Conservation (phyloP, 2,329 filamentous ascomycete genomes). For the Ophiosphaerella narmari region DNA sequence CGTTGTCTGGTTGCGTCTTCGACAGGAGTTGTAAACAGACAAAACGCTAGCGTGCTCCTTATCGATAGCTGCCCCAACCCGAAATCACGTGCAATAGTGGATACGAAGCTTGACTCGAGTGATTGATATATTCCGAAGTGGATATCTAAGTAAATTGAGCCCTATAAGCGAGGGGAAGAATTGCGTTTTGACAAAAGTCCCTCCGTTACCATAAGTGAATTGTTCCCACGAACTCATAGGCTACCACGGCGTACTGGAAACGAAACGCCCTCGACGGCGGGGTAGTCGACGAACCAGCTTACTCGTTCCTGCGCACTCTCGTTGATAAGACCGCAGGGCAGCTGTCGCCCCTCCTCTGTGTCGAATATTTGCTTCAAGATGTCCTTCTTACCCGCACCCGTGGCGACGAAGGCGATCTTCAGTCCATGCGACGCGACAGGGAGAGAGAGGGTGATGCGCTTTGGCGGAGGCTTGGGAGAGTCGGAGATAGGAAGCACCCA, state of each 20-base stretch:
- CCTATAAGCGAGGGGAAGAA: no score
- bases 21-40: not conserved
- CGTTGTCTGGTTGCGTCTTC: not conserved
- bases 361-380: constrained; percentile 94
- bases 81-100: not conserved
- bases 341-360: constrained; percentile 67
- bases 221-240: constrained; percentile 48
- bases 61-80: constrained; percentile 7
- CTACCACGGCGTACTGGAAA: constrained; percentile 75
- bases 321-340: constrained; percentile 90
- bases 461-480: constrained; percentile 90
- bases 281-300: constrained; percentile 91
- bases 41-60: constrained; percentile 4
- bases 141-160: no score
- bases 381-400: constrained; percentile 85
- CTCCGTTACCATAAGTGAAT: no score
- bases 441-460: constrained; percentile 88
- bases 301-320: constrained; percentile 80
- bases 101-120: not conserved
- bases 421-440: constrained; percentile 87
- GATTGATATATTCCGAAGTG: no score
- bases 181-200: no score
- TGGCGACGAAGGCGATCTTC: constrained; percentile 89
- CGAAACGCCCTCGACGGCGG: constrained; percentile 81
- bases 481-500: constrained; percentile 94